Percentiles rank a stretch among this genome's conserved stretches.
These are phyloP conservation scores for Ogataea allantospora DNA, from an alignment of 805 yeast species.

Conservation along the genomic window DNA sequence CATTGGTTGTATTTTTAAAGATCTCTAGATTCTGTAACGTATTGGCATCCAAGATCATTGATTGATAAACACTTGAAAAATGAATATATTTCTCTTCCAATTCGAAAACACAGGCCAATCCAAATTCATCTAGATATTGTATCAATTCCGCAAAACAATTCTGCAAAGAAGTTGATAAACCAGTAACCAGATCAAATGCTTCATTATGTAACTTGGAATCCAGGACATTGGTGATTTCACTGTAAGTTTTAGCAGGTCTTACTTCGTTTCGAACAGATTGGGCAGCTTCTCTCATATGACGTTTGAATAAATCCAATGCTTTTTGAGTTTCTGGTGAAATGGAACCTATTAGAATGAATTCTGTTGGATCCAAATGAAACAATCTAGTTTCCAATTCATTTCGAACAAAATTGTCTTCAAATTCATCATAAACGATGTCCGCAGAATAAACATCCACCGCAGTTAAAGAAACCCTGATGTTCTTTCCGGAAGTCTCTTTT, in stretches of 20 bases:
- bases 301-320: constrained; percentile 22
- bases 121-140: constrained; percentile 60
- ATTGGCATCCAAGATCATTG: constrained; percentile 59
- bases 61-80: constrained; percentile 47
- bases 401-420: constrained; percentile 57
- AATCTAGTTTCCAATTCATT: constrained; percentile 71
- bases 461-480: constrained; percentile 43
- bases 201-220: constrained; percentile 9
- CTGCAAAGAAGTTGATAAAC: constrained; percentile 15
- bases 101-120: constrained; percentile 54
- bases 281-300: constrained; percentile 1
- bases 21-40: constrained; percentile 75
- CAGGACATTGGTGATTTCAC: constrained; percentile 13
- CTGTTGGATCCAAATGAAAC: constrained; percentile 73
- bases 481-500: constrained; percentile 28
- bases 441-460: constrained; percentile 76
- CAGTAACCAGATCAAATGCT: constrained; percentile 18
- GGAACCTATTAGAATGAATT: constrained; percentile 52
- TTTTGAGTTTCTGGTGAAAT: constrained; percentile 35
- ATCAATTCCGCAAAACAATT: constrained; percentile 44
- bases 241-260: constrained; percentile 2
- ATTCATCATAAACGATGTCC: constrained; percentile 67
- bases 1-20: constrained; percentile 61
- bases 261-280: constrained; percentile 14
- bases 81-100: constrained; percentile 48